phyloP scores from a whole-genome alignment of 2,329 filamentous ascomycete genomes.

The Pezizomycotina sp. region DNA sequence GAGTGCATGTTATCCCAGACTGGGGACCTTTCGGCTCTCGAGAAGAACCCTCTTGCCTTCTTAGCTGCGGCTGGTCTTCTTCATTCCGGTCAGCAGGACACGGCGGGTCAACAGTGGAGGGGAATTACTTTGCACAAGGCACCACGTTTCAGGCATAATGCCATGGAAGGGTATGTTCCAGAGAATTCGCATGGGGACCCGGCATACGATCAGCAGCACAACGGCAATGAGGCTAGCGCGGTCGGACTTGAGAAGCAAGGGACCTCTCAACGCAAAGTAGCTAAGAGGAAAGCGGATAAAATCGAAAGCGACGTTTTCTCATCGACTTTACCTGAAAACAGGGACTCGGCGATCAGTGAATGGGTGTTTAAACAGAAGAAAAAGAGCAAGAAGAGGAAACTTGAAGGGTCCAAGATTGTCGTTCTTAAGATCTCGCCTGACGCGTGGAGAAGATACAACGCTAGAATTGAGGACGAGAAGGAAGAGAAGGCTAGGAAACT shows the following conservation, averaged over 20 bases:
- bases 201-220: conserved; percentile 8
- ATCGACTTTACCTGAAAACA: no score
- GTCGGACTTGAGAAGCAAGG: conserved; percentile 3
- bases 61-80: conserved; percentile 21
- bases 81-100: conserved; percentile 10
- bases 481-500: conserved; percentile 16
- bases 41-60: conserved; percentile 19
- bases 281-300: conserved; percentile 12
- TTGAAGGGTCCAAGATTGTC: conserved; percentile 10
- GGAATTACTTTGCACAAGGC: conserved; percentile 9
- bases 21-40: conserved; percentile 13
- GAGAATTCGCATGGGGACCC: conserved; percentile 8
- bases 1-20: conserved; percentile 10
- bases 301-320: conserved; percentile 14
- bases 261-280: conserved; percentile 4
- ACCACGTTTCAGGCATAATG: no score
- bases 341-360: conserved; percentile 10
- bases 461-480: conserved; percentile 7
- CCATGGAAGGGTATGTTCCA: no score
- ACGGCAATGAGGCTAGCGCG: conserved; percentile 4
- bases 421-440: conserved; percentile 13
- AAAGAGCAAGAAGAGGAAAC: conserved; percentile 11
- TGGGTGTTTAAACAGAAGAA: conserved; percentile 18
- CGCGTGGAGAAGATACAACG: conserved; percentile 15
- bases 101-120: conserved; percentile 4